Conservation (phyloP, 306 rosid species). For the Acmispon strigosus region DNA sequence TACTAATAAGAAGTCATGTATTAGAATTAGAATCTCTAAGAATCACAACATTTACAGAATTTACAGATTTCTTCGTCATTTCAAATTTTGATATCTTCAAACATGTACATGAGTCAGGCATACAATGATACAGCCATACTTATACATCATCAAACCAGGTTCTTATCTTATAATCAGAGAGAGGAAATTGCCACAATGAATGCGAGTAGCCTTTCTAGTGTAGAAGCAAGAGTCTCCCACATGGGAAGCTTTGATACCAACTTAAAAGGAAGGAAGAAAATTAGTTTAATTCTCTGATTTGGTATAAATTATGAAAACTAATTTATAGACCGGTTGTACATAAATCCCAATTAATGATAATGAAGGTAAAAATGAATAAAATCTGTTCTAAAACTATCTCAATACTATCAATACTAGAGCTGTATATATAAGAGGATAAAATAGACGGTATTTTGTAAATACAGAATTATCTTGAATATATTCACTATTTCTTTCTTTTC, state of each 20-base stretch:
- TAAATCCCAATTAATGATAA: too few relatives aligned
- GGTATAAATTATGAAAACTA: too few relatives aligned
- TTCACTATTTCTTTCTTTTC: too few relatives aligned
- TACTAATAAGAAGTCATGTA: background rate
- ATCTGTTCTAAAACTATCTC: too few relatives aligned
- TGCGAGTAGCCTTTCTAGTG: background rate
- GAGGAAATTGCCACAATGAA: background rate
- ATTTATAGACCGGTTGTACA: too few relatives aligned
- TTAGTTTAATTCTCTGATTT: too few relatives aligned
- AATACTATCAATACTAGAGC: too few relatives aligned
- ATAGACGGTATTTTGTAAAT: too few relatives aligned
- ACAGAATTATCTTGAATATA: too few relatives aligned
- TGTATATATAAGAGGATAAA: too few relatives aligned
- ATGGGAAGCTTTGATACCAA: background rate
- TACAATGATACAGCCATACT: background rate
- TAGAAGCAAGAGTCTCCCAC: background rate
- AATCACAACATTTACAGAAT: constrained; percentile 1
- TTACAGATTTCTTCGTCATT: constrained; percentile 12
- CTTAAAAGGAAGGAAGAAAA: too few relatives aligned
- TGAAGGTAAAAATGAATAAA: too few relatives aligned
- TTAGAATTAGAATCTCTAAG: constrained; percentile 1
- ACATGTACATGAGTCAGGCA: background rate
- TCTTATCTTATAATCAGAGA: background rate
- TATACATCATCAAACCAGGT: background rate
- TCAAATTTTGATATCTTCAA: constrained; percentile 19